phyloP scores from a whole-genome alignment of 768 basidiomycete genomes.

The Pisolithus orientalis region DNA sequence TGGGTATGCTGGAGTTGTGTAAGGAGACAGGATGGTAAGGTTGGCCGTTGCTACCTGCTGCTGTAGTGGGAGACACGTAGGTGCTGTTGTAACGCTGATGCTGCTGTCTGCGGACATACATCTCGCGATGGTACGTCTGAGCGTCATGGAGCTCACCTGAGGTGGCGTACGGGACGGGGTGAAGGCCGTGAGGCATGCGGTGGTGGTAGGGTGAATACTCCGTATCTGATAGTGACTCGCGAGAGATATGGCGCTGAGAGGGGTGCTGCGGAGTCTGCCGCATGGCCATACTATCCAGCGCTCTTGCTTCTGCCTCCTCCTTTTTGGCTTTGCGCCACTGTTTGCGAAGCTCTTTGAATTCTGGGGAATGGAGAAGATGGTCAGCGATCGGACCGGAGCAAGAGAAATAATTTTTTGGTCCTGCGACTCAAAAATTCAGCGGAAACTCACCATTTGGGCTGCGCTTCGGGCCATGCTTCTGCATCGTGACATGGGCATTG shows the following conservation, averaged over 20 bases:
- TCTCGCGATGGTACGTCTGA: slow-evolving; percentile 16
- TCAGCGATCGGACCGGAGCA: slow-evolving; percentile 2
- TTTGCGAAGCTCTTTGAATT: slow-evolving; percentile 97
- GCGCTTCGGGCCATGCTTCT: slow-evolving; percentile 88
- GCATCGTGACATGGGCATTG: slow-evolving; percentile 98
- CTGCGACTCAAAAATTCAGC: background rate
- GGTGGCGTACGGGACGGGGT: slow-evolving; percentile 15
- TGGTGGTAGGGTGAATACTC: slow-evolving; percentile 15
- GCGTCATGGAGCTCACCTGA: slow-evolving; percentile 17
- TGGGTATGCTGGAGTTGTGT: slow-evolving; percentile 11
- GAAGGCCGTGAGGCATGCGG: slow-evolving; percentile 20
- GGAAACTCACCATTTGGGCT: slow-evolving; percentile 73
- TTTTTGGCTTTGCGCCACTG: slow-evolving; percentile 95
- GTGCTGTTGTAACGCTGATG: background rate
- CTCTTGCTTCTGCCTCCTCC: slow-evolving; percentile 40
- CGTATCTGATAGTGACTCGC: slow-evolving; percentile 21
- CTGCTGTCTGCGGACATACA: slow-evolving; percentile 8
- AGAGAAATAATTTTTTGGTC: slow-evolving; percentile 1
- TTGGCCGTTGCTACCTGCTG: slow-evolving; percentile 5
- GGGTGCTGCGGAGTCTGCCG: slow-evolving; percentile 13
- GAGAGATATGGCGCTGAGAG: slow-evolving; percentile 17
- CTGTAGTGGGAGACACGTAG: slow-evolving; percentile 4
- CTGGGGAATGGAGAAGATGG: slow-evolving; percentile 36
- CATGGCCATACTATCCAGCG: slow-evolving; percentile 6
- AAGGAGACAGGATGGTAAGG: slow-evolving; percentile 14